These are phyloP conservation scores for Reutealis trisperma DNA, from an alignment of 345 rosid species.

Conservation along the genomic window DNA sequence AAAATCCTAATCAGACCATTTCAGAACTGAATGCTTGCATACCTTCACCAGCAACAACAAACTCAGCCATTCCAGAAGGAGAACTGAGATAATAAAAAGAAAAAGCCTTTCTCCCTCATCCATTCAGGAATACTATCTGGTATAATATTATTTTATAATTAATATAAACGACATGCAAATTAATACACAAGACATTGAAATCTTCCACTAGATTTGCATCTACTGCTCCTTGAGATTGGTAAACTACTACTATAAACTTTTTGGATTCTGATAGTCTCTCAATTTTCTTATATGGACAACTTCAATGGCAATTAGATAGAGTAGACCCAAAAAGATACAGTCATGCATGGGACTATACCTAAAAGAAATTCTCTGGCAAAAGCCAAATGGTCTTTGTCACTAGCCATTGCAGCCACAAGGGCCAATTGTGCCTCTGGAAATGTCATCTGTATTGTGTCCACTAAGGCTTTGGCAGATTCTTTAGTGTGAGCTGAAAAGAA, in stretches of 20 bases:
- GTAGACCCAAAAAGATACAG: background rate
- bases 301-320: background rate
- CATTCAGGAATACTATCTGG: background rate
- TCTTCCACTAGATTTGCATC: background rate
- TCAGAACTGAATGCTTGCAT: background rate
- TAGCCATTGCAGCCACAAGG: conserved; percentile 85
- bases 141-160: background rate
- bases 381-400: conserved; percentile 79
- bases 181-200: background rate
- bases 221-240: background rate
- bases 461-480: conserved; percentile 83
- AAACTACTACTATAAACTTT: background rate
- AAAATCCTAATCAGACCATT: conserved; percentile 15
- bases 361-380: conserved; percentile 83
- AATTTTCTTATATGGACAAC: background rate
- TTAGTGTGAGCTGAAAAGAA: conserved; percentile 74
- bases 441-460: conserved; percentile 51
- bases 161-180: too few relatives aligned
- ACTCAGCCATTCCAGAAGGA: background rate
- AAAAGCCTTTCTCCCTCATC: background rate
- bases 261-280: background rate
- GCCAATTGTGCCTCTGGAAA: conserved; percentile 58
- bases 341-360: conserved; percentile 35
- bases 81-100: background rate
- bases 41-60: background rate